Conservation (phyloP, 441 rosid species). For the Euphorbia corollata region DNA sequence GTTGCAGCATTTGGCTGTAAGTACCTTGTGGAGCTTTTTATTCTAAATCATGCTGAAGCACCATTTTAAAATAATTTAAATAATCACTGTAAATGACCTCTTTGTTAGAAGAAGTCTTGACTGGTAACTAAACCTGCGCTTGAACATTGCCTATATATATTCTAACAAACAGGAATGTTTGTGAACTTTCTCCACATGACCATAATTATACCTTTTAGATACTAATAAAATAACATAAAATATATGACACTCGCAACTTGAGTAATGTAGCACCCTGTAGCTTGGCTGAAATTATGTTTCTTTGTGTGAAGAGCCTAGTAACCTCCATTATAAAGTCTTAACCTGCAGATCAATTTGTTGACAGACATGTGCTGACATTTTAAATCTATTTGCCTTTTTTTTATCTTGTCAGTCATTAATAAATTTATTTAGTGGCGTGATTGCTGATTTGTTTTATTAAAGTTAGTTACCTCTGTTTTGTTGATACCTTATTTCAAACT, state of each 20-base stretch:
- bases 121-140: background rate
- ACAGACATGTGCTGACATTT: background rate
- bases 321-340: background rate
- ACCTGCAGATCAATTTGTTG: background rate
- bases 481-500: background rate
- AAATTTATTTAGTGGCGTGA: background rate
- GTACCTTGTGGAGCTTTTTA: constrained; percentile 17
- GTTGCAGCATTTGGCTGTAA: constrained; percentile 54
- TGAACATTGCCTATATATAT: background rate
- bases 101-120: background rate
- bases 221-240: background rate
- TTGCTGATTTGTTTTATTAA: background rate
- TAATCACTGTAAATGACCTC: background rate
- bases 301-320: background rate
- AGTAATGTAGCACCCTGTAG: background rate
- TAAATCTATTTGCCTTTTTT: background rate
- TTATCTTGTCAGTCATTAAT: constrained; percentile 1
- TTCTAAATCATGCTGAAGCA: background rate
- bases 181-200: background rate
- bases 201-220: background rate
- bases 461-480: background rate
- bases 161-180: background rate
- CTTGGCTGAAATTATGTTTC: background rate
- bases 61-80: background rate
- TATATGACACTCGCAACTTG: background rate